Conservation (phyloP, 2,329 filamentous ascomycete species). For the Fusarium sp. region DNA sequence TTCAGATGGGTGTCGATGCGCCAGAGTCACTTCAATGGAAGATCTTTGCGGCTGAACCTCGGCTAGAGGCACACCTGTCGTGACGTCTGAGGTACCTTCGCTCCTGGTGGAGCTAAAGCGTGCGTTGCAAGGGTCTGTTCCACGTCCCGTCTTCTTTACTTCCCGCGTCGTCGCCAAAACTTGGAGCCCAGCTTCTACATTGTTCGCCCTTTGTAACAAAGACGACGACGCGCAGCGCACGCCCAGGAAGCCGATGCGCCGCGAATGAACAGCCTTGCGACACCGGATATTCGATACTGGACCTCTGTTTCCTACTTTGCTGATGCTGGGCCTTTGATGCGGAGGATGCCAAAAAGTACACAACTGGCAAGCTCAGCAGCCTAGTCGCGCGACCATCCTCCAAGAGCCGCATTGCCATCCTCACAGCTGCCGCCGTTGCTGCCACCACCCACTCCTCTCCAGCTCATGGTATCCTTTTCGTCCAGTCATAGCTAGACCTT, state of each 20-base stretch:
- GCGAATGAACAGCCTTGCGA: constrained; percentile 10
- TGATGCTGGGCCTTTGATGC: constrained; percentile 36
- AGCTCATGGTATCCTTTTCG: constrained; percentile 18
- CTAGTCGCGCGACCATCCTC: constrained; percentile 48
- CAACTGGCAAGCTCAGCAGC: constrained; percentile 45
- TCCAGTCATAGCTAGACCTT: constrained; percentile 8
- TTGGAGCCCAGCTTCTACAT: constrained; percentile 29
- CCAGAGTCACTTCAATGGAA: constrained; percentile 29
- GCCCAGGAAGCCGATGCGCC: constrained; percentile 4
- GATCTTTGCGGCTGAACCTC: constrained; percentile 43
- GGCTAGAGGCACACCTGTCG: constrained; percentile 33
- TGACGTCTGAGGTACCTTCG: constrained; percentile 34
- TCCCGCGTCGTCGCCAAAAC: constrained; percentile 46
- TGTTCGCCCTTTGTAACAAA: constrained; percentile 17
- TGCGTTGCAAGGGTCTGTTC: constrained; percentile 40
- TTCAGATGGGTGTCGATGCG: constrained; percentile 26
- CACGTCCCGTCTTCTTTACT: constrained; percentile 41
- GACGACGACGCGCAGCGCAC: constrained; percentile 15
- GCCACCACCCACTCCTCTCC: constrained; percentile 10
- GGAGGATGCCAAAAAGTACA: constrained; percentile 47
- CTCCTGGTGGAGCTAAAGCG: constrained; percentile 31
- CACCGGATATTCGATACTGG: not conserved
- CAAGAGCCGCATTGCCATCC: constrained; percentile 38
- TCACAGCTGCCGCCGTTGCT: constrained; percentile 27
- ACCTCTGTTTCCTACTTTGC: constrained; percentile 3